Evolutionary conservation across 441 rosid species (phyloP), one percentile per base, ranked within the genome.

Genomic region (Brassica hybrid): DNA sequence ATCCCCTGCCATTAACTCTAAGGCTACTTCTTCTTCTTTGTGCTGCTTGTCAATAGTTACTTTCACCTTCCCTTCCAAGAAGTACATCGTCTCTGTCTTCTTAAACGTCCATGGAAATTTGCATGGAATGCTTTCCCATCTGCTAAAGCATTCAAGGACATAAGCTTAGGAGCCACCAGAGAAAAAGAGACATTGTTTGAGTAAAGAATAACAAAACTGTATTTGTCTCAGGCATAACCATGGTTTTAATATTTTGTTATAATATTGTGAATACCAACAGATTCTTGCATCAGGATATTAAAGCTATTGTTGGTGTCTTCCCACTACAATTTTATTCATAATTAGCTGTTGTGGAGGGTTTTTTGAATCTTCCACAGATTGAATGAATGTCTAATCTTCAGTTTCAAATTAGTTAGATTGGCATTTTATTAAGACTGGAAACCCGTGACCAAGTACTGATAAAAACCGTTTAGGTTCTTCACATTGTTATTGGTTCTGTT

Each of bases 41-140:
- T 81, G 72, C 9, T 71, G 76, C 9, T 86, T 84, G 17, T 73
- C 85, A 5, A 83, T 85, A 38, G 56, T 45, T 65, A 89, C 87
- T 66, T 65, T 81, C 48, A 87, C 87, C 63, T 83, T 87, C 25
- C 91, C 93, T 45, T 86, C 83, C 8, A 83, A 73, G 18, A 89
- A 43, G 74, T 82, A 89, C 83, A 86, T 84, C 12, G 89, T 87
- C 78, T 87, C 90, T 3, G 86, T 82, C 19, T 84, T 73, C 17
- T 41, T 34, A 65, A 86, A 89, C 57, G 79, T 83, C 91, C 89
- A 89, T 9, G 89, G 89, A 65, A 89, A 65, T 76, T 83, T 82
- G 77, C 85, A 74, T 12, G 88, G 86, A 59, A 48, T 69, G 70
- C 86, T 70, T 74, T 73, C 81, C 84, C 85, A 86, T 82, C 88